Evolutionary conservation across 1,284 basidiomycete genomes (phyloP).

Genomic region (Leccinum angustisporum): DNA sequence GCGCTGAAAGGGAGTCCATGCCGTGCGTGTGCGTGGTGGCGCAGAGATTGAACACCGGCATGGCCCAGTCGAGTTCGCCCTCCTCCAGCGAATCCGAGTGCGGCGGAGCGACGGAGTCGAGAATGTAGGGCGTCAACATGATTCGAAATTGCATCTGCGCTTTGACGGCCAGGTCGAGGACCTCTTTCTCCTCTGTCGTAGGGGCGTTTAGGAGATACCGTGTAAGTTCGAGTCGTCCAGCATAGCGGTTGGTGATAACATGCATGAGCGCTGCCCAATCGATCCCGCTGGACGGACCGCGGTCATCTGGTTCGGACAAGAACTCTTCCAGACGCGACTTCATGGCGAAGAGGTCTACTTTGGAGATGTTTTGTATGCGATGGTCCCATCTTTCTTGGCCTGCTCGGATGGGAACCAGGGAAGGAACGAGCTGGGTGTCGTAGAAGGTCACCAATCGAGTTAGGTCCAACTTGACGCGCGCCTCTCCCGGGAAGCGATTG

Average conservation of each 20-base stretch:
- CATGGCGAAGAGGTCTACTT: slow-evolving; percentile 14
- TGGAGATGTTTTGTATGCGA: slow-evolving; percentile 31
- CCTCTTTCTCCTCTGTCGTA: neutral
- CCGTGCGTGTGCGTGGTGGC: slow-evolving; percentile 36
- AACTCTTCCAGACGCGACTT: slow-evolving; percentile 24
- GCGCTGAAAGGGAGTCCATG: slow-evolving; percentile 14
- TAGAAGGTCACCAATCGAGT: slow-evolving; percentile 35
- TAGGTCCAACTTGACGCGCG: slow-evolving; percentile 34
- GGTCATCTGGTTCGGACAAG: slow-evolving; percentile 11
- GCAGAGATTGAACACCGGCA: slow-evolving; percentile 27
- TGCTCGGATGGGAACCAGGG: slow-evolving; percentile 27
- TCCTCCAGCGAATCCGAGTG: neutral
- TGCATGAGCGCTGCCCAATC: slow-evolving; percentile 44
- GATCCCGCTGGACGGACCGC: slow-evolving; percentile 33
- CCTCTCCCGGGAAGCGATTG: slow-evolving; percentile 34
- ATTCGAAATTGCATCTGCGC: slow-evolving; percentile 19
- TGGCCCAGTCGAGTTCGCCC: slow-evolving; percentile 23
- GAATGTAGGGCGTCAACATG: slow-evolving; percentile 23
- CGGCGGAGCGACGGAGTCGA: slow-evolving; percentile 1
- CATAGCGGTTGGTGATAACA: slow-evolving; percentile 43
- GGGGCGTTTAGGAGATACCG: slow-evolving; percentile 36
- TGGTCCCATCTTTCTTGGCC: slow-evolving; percentile 29
- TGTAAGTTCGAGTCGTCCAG: slow-evolving; percentile 40
- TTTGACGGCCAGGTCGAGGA: slow-evolving; percentile 14
- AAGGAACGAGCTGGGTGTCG: slow-evolving; percentile 30